phyloP scores from a whole-genome alignment of 768 basidiomycete genomes.

The Phaffia australis region DNA sequence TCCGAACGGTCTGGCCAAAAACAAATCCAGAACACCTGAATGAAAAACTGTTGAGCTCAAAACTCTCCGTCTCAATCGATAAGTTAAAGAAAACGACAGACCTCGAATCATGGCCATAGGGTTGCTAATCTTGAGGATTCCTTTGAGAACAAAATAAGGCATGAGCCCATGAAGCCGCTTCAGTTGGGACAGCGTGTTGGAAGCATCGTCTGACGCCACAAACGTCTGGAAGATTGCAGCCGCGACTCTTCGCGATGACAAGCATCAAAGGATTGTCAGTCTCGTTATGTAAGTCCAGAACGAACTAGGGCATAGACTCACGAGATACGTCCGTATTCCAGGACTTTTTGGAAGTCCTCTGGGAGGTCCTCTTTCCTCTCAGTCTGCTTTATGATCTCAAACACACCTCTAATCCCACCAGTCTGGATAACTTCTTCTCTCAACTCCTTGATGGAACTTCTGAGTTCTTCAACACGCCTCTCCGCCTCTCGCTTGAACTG shows the following conservation, averaged over 20 bases:
- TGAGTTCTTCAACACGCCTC: conserved; percentile 67
- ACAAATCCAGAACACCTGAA: conserved; percentile 69
- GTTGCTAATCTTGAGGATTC: conserved; percentile 82
- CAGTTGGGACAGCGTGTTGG: conserved; percentile 71
- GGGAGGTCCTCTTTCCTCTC: conserved; percentile 68
- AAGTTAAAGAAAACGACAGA: conserved; percentile 34
- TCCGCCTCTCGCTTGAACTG: conserved; percentile 80
- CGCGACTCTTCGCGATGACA: conserved; percentile 53
- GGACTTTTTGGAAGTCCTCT: conserved; percentile 69
- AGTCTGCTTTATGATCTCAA: conserved; percentile 72
- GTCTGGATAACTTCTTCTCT: conserved; percentile 75
- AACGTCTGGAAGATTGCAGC: conserved; percentile 94
- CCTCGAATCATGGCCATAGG: conserved; percentile 93
- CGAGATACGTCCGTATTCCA: conserved; percentile 98
- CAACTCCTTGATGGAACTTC: conserved; percentile 71
- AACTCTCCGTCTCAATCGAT: neutral
- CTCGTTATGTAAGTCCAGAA: conserved; percentile 8
- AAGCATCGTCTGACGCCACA: conserved; percentile 82
- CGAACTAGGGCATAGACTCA: conserved; percentile 42
- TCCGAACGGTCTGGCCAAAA: conserved; percentile 94
- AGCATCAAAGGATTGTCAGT: neutral
- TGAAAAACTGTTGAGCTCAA: conserved; percentile 1
- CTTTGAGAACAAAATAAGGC: conserved; percentile 95
- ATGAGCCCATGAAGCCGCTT: conserved; percentile 91
- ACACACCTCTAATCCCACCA: conserved; percentile 69